Base-by-base conservation (phyloP, 2,329 filamentous ascomycete species). In the Claviceps fusiformis region DNA sequence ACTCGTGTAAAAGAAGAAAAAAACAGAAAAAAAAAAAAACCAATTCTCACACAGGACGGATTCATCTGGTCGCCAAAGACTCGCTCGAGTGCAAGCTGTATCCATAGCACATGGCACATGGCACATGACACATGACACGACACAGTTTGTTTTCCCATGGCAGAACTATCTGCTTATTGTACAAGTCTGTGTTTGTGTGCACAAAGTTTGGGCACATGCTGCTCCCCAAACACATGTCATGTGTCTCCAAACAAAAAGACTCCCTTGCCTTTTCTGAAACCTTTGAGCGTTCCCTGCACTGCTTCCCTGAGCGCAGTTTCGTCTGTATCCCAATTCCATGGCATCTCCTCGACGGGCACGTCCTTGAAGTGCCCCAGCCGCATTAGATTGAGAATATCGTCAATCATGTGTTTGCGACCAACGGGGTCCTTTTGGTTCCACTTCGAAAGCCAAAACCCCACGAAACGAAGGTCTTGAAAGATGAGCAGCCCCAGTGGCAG, bases 401-500 rank as follows among this genome's bases (percentile, higher is more conserved):
- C 79, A n/a, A 97, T 83, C 48, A 89, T 95, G 65, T 78, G 79
- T 66, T 81, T 80, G 74, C 95, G 95, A 57, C 85, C 83, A 6
- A 77, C 75, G 0, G 83, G 80, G 62, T 96, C 78, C 59, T 77
- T 73, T 66, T 91, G 85, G 50, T 87, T 89, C 92, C 93, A 97
- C 57, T 79, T 82, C 65, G 87, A 93, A 29, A 97, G 83, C 93
- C 93, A 98, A 71, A 97, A 98, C 5, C 93, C 95, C 58, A 88
- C 80, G 65, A 96, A 95, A 53, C 81, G 78, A 53, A 97, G 77
- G 62, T 97, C 83, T 70, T 92, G 93, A 75, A 98, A 98, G 63
- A 98, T 98, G 57, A 97, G 75, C 61, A 95, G 75, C 0, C 87
- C 87, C 0, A 91, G 87, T 0, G 92, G 89, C 58, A 97, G 71